Base-by-base conservation (phyloP, 176 grass and related monocot genomes). In the Rhynchospora breviuscula region DNA sequence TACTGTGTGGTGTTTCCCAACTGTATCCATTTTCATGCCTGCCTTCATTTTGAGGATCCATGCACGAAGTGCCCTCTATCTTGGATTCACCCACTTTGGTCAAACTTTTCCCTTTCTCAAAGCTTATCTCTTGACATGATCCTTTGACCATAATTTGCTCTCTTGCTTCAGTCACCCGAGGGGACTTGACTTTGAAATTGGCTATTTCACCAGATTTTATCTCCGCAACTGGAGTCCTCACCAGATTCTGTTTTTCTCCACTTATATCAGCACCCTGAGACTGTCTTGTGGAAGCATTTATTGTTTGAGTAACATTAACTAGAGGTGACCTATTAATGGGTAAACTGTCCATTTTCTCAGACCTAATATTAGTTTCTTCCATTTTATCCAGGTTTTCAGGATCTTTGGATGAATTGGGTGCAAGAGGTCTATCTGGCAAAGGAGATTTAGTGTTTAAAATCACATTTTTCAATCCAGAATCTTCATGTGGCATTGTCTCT, bases 291-390 rank as follows among this genome's bases (percentile, higher is more conserved):
- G 79, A 63, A 63, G 59, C 61, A 63, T 65, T 12, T 65, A 18
- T 31, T 81, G 22, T 82, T 52, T 52, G 62, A 67, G 29, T 82
- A 31, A 26, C 15, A 82, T 21, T 82, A 12, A 54, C 5, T 67
- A 33, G 33, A 67, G 62, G 46, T 15, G 60, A 68, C 80, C 52
- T 82, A 15, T 53, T 48, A 82, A 47, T 82, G 80, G 80, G 62
- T 64, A 29, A 23, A 82, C 31, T 64, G 26, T 25, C 23, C 45
- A 48, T 82, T 82, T 82, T 49, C 21, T 82, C 23, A 29, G 62
- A 82, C 53, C 40, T 29, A 48, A 44, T 66, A 54, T 67, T 15
- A 23, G 25, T 26, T 45, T 48, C 10, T 78, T 22, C 29, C 26
- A 78, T 9, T 57, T 78, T 35, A 78, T 78, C 52, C 51, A 78